Conservation (phyloP, 805 yeast genomes). For the Yarrowia alimentaria region DNA sequence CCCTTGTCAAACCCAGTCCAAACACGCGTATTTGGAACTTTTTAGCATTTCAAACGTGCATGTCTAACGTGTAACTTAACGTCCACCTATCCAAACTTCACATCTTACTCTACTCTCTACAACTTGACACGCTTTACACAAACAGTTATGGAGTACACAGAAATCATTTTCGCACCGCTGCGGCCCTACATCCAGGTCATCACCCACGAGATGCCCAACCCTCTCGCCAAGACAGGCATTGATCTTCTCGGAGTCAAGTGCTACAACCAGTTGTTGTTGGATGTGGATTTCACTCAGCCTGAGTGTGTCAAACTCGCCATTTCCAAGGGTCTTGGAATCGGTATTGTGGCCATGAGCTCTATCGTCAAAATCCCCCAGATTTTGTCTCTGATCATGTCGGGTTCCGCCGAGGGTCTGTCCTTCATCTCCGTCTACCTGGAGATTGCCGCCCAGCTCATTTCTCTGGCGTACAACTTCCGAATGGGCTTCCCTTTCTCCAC, state of each 20-base stretch:
- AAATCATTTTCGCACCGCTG: conserved; percentile 30
- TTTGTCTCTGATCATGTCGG: conserved; percentile 38
- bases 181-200: conserved; percentile 30
- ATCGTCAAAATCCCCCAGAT: conserved; percentile 47
- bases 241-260: conserved; percentile 34
- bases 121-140: too few relatives aligned
- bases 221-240: conserved; percentile 33
- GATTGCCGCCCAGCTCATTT: conserved; percentile 39
- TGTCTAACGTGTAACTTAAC: neutral
- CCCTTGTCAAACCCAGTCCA: neutral
- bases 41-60: too few relatives aligned
- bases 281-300: conserved; percentile 34
- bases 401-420: conserved; percentile 43
- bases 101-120: too few relatives aligned
- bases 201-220: conserved; percentile 32
- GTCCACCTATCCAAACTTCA: too few relatives aligned
- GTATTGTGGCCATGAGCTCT: conserved; percentile 42
- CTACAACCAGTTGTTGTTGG: conserved; percentile 33
- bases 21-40: too few relatives aligned
- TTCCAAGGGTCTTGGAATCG: conserved; percentile 41
- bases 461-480: conserved; percentile 43
- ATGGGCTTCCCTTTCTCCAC: conserved; percentile 41
- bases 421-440: conserved; percentile 40
- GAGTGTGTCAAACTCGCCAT: conserved; percentile 38
- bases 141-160: conserved; percentile 30